Evolutionary conservation across 805 yeast genomes (phyloP).

Genomic region (Metschnikowia shivogae): DNA sequence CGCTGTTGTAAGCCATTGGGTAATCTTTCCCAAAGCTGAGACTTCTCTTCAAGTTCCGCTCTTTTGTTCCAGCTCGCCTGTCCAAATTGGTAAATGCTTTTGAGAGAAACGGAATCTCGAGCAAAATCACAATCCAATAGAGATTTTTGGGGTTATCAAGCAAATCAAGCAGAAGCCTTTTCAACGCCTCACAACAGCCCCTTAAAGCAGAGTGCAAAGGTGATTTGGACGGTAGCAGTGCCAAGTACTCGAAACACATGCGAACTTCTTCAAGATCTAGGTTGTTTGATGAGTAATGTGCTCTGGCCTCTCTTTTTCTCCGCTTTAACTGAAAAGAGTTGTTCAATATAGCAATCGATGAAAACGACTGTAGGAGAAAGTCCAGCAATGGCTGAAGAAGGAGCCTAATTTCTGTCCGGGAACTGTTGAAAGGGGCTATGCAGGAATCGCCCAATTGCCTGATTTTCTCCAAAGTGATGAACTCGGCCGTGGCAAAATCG

Average conservation of each 20-base stretch:
- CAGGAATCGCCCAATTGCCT: conserved; percentile 34
- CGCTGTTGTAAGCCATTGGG: conserved; percentile 42
- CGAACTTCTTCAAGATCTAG: conserved; percentile 47
- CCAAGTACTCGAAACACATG: conserved; percentile 43
- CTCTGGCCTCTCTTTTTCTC: conserved; percentile 18
- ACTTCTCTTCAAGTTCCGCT: not conserved
- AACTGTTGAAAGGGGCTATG: conserved; percentile 17
- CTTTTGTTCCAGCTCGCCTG: conserved; percentile 6
- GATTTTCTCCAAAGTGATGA: conserved; percentile 30
- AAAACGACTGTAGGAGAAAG: conserved; percentile 45
- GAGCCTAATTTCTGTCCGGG: conserved; percentile 21
- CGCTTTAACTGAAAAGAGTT: conserved; percentile 45
- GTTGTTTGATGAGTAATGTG: conserved; percentile 44
- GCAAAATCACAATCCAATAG: conserved; percentile 58
- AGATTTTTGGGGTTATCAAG: conserved; percentile 41
- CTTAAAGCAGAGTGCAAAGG: conserved; percentile 55
- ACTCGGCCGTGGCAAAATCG: conserved; percentile 7
- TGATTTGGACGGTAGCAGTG: conserved; percentile 53
- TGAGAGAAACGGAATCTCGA: conserved; percentile 64
- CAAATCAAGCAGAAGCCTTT: conserved; percentile 38
- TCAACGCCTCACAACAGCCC: conserved; percentile 50
- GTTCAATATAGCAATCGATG: conserved; percentile 46
- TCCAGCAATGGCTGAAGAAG: conserved; percentile 49
- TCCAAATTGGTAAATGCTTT: conserved; percentile 40
- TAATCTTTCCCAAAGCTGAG: not conserved